phyloP scores from a whole-genome alignment of 179 eudicot species.

The Beta lomatogona region DNA sequence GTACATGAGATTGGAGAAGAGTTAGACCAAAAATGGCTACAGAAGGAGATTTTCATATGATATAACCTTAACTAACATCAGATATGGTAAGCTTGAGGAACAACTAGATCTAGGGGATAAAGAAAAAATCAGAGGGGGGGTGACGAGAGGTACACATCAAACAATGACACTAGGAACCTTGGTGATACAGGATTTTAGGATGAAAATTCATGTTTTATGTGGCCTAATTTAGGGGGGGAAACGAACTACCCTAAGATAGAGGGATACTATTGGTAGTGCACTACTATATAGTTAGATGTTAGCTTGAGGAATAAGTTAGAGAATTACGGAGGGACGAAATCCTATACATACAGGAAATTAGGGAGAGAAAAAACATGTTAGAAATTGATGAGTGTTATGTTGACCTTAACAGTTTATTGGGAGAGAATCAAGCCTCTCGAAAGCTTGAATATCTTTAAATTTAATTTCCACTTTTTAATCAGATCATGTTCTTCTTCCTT shows the following conservation, averaged over 20 bases:
- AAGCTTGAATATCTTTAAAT: neutral
- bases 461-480: no score
- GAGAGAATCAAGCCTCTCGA: no score
- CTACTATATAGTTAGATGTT: no score
- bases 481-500: no score
- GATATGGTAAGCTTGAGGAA: neutral
- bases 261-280: no score
- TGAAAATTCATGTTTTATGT: neutral
- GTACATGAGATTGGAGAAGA: neutral
- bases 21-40: neutral
- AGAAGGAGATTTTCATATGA: neutral
- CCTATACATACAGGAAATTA: no score
- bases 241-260: no score
- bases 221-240: neutral
- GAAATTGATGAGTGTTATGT: no score
- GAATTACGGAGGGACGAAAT: no score
- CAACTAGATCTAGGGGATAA: neutral
- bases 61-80: constrained; percentile 2
- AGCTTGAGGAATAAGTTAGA: no score
- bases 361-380: no score
- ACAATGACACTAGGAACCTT: neutral
- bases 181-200: neutral
- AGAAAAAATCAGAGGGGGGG: neutral
- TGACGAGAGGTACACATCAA: neutral
- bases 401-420: no score